Evolutionary conservation across 306 rosid species (phyloP).

Genomic region (Dalbergia oliveri): DNA sequence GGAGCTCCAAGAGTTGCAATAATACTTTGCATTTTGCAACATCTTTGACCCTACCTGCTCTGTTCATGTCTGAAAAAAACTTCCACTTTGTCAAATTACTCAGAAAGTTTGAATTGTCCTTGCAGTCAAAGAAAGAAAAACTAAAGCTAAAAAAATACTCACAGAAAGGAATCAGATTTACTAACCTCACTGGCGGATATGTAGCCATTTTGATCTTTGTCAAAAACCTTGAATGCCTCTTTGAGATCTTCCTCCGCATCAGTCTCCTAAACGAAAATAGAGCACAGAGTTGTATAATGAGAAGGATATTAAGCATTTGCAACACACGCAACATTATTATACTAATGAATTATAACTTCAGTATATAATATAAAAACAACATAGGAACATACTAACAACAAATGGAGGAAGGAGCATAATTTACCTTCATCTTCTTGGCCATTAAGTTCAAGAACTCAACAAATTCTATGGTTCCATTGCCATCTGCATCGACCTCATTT

Average conservation of each 20-base stretch:
- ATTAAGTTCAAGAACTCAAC: constrained; percentile 85
- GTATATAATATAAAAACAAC: not conserved
- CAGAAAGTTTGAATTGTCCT: not conserved
- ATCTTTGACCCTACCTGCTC: constrained; percentile 10
- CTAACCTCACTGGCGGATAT: constrained; percentile 90
- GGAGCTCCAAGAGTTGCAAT: not conserved
- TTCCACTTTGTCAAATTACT: constrained; percentile 1
- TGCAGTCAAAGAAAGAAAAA: constrained; percentile 12
- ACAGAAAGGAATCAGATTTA: not conserved
- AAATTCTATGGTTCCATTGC: constrained; percentile 98
- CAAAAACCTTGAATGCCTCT: constrained; percentile 96
- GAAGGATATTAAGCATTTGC: constrained; percentile 1
- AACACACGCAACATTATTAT: not conserved
- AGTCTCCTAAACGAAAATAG: constrained; percentile 62
- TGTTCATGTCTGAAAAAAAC: constrained; percentile 3
- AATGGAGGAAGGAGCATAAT: not conserved
- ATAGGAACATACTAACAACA: too few relatives aligned
- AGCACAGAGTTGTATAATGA: constrained; percentile 3
- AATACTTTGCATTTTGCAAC: constrained; percentile 5
- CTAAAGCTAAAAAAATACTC: not conserved
- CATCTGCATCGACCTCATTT: constrained; percentile 83
- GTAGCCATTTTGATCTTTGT: constrained; percentile 95
- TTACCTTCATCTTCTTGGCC: constrained; percentile 92
- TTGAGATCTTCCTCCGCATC: constrained; percentile 93
- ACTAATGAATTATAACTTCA: not conserved